These are phyloP conservation scores for Russula brevipes DNA, from an alignment of 768 basidiomycete genomes.

Conservation along the genomic window DNA sequence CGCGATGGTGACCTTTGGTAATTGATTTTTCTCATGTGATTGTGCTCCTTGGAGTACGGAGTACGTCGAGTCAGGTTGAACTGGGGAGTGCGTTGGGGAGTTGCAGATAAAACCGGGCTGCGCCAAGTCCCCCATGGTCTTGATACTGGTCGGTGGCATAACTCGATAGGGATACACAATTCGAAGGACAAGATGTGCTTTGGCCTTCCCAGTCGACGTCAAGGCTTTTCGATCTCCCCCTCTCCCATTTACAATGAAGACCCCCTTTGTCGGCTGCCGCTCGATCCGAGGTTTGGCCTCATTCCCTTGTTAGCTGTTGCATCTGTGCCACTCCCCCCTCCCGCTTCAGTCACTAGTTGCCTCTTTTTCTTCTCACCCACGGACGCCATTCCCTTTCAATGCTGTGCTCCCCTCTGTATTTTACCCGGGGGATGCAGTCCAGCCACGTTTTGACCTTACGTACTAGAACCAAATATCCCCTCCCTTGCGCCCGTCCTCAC, in stretches of 20 bases:
- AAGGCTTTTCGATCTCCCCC: conserved; percentile 10
- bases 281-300: conserved; percentile 19
- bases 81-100: conserved; percentile 40
- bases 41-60: conserved; percentile 35
- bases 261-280: conserved; percentile 22
- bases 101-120: conserved; percentile 30
- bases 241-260: conserved; percentile 11
- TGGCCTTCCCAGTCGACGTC: conserved; percentile 15
- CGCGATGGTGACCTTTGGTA: conserved; percentile 48
- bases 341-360: conserved; percentile 35
- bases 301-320: conserved; percentile 20
- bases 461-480: conserved; percentile 23
- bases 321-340: conserved; percentile 28
- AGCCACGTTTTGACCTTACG: conserved; percentile 18
- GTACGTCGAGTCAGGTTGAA: conserved; percentile 41
- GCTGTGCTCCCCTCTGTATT: conserved; percentile 28
- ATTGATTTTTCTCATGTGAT: conserved; percentile 20
- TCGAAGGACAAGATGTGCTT: conserved; percentile 19
- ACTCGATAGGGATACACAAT: conserved; percentile 35
- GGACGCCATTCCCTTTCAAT: conserved; percentile 73
- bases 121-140: conserved; percentile 32
- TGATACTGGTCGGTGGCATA: conserved; percentile 38
- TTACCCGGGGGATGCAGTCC: neutral
- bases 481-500: conserved; percentile 30
- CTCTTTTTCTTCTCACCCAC: conserved; percentile 43